Conservation (phyloP, 2,329 filamentous ascomycete genomes). For the Plectosphaerella plurivora region DNA sequence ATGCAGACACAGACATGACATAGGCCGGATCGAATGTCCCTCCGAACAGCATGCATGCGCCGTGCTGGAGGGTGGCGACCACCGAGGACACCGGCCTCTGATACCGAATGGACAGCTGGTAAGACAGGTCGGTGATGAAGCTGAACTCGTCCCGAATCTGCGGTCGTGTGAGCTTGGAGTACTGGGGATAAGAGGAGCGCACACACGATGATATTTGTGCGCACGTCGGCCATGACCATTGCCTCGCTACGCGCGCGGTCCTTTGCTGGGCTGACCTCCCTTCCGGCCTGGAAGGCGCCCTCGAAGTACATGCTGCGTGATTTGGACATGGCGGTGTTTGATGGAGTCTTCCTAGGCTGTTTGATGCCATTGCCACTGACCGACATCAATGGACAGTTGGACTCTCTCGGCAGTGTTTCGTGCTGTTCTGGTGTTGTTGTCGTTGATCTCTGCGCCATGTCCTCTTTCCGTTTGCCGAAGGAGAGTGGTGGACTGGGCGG, state of each 20-base stretch:
- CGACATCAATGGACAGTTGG: conserved; percentile 32
- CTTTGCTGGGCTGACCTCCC: conserved; percentile 26
- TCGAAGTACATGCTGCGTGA: conserved; percentile 42
- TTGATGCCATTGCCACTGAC: conserved; percentile 27
- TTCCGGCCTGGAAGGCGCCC: conserved; percentile 32
- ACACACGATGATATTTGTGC: conserved; percentile 59
- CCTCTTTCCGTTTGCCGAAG: conserved; percentile 26
- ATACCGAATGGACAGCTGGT: conserved; percentile 70
- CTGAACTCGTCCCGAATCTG: conserved; percentile 72
- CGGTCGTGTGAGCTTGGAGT: conserved; percentile 4
- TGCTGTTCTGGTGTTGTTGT: conserved; percentile 23
- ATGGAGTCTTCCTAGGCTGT: conserved; percentile 21
- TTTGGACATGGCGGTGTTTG: conserved; percentile 25
- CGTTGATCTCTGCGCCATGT: conserved; percentile 14
- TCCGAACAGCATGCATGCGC: conserved; percentile 68
- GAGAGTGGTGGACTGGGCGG: conserved; percentile 9
- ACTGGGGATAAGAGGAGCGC: background rate
- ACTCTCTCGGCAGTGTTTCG: conserved; percentile 28
- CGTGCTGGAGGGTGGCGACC: conserved; percentile 71
- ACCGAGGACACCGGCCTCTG: conserved; percentile 69
- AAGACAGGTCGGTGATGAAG: conserved; percentile 69
- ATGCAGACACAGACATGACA: conserved; percentile 66
- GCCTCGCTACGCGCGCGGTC: conserved; percentile 49
- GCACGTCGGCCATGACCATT: conserved; percentile 59
- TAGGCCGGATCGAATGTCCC: conserved; percentile 78